These are phyloP conservation scores for Trichophyton schoenleinii DNA, from an alignment of 2,329 filamentous ascomycete genomes.

Conservation along the genomic window DNA sequence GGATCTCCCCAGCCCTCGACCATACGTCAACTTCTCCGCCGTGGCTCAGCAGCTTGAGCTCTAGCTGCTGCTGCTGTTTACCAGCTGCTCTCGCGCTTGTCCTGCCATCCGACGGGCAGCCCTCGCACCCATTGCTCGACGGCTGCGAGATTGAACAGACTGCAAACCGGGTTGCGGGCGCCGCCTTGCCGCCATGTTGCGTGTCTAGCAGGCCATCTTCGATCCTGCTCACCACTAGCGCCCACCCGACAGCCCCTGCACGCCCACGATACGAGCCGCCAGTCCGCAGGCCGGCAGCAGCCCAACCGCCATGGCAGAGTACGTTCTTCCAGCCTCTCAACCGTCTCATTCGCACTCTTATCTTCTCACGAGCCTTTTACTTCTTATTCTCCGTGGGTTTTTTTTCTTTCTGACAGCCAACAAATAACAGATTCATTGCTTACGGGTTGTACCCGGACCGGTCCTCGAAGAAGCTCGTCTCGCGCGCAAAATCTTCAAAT, in stretches of 20 bases:
- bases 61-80: no score
- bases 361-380: not conserved
- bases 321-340: not conserved
- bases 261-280: not conserved
- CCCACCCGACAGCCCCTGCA: not conserved
- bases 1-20: not conserved
- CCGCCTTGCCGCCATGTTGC: not conserved
- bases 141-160: no score
- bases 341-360: not conserved
- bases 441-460: not conserved
- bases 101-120: no score
- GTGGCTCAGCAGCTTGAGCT: no score
- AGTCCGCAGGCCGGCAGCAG: conserved; percentile 4
- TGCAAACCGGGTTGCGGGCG: not conserved
- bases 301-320: conserved; percentile 11
- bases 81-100: no score
- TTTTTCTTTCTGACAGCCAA: conserved; percentile 19
- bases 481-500: conserved; percentile 34
- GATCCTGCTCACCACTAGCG: not conserved
- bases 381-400: conserved; percentile 13
- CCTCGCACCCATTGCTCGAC: not conserved
- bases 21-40: not conserved
- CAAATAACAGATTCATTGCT: conserved; percentile 11
- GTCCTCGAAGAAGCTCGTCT: conserved; percentile 29
- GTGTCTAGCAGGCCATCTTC: not conserved